Evolutionary conservation across 305 asterid species (phyloP).

Genomic region (Caryopteris hybrid): DNA sequence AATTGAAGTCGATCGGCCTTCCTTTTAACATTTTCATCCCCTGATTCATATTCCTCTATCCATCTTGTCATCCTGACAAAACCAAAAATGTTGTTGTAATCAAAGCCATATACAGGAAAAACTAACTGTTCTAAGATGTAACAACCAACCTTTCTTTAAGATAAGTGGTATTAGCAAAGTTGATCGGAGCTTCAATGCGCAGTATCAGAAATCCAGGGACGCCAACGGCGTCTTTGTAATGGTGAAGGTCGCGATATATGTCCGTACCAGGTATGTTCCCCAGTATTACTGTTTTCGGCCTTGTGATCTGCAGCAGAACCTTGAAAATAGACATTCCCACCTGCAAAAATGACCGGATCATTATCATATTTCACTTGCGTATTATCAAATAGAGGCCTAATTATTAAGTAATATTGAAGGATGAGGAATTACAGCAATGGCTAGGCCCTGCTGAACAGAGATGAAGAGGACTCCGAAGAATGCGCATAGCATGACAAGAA

Average conservation of each 20-base stretch:
- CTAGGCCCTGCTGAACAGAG: constrained; percentile 76
- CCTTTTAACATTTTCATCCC: constrained; percentile 28
- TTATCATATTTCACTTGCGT: too few relatives aligned
- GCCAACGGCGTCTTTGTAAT: constrained; percentile 56
- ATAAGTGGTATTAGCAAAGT: constrained; percentile 76
- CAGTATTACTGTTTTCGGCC: constrained; percentile 73
- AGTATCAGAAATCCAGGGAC: constrained; percentile 66
- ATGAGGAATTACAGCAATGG: constrained; percentile 53
- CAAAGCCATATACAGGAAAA: too few relatives aligned
- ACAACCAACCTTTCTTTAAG: constrained; percentile 67
- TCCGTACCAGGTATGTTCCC: constrained; percentile 78
- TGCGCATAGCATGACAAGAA: constrained; percentile 60
- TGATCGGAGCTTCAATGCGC: constrained; percentile 75
- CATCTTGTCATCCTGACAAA: constrained; percentile 67
- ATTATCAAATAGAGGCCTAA: too few relatives aligned
- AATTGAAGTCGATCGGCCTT: constrained; percentile 35
- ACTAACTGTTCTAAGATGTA: neutral
- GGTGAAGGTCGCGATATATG: constrained; percentile 64
- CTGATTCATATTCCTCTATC: constrained; percentile 57
- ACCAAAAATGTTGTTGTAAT: neutral
- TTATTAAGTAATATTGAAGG: too few relatives aligned
- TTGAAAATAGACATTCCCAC: constrained; percentile 75
- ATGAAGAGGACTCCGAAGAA: constrained; percentile 75
- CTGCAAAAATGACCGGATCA: constrained; percentile 17
- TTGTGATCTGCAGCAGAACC: constrained; percentile 66